Base-by-base conservation (phyloP, 495 filamentous ascomycete genomes). In the Venustampulla echinocandica region DNA sequence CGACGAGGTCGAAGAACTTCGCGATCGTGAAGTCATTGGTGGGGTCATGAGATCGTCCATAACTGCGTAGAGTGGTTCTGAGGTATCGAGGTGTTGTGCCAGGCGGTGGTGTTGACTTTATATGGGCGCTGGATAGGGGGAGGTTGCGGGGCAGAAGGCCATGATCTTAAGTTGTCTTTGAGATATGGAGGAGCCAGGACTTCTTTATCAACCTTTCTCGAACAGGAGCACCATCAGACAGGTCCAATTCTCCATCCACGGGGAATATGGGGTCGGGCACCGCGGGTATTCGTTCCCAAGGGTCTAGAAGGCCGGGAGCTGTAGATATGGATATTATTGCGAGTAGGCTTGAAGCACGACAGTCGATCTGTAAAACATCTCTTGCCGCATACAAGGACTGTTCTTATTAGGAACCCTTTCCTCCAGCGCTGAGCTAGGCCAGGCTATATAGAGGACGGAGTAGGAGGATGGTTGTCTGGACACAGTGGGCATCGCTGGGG, bases 11-110 rank as follows among this genome's bases (percentile, higher is more conserved):
- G 42, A 48, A 4, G 50, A 51, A 19, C 20, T 46, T 39, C 47
- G 42, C 24, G 50, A 42, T 33, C 38, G 49, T 13, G 42, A 42
- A 15, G 44, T 36, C 47, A 50, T 40, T 23, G 55, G 47, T 9
- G 46, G 47, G 6, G 55, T 40, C 24, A 48, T 47, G 30, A 38
- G 22, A 20, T 28, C 7, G 17, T 49, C 32, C 17, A 37, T 42
- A 9, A 1, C 28, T 11, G n/a, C 42, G 36, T 10, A 27, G 10
- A 18, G 27, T 47, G 10, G 40, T 32, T 18, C 17, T 33, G 25
- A 53, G 21, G 27, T 46, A 32, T 19, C 18, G 4, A n/a, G n/a
- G n/a, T n/a, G n/a, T n/a, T n/a, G n/a, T n/a, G n/a, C n/a, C n/a
- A n/a, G n/a, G n/a, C n/a, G n/a, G n/a, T n/a, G n/a, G n/a, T n/a